Evolutionary conservation across 176 grass and related monocot species (phyloP), one percentile per base, ranked within the genome.

Genomic region (Tillandsia fasciculata): DNA sequence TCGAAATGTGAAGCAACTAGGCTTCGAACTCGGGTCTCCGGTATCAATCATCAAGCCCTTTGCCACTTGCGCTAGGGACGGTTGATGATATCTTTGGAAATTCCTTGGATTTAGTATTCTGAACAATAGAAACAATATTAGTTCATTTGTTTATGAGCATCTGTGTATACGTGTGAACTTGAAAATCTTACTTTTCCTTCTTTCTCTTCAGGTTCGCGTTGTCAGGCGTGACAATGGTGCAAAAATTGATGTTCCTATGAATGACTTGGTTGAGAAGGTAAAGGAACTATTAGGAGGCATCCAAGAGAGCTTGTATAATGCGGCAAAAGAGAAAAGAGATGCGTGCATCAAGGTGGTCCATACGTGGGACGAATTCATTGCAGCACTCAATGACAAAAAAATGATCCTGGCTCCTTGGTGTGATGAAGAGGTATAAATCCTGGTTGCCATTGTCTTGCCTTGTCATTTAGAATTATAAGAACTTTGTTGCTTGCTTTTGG

Each of bases 391-490:
- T 64, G 72, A 83, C 53, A 91, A 85, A 80, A 91, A 72, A 14
- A n/a, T 91, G 79, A 87, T 91, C 47, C 73, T 91, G 82, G 89
- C 89, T 72, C 89, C 89, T 51, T 91, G 89, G 85, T 91, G 89
- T 72, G 89, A 91, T 80, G 85, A 91, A 77, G 89, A 91, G 89
- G 89, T 91, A 80, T 63, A 61, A 20, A n/a, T n/a, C n/a, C 15
- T 17, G 22, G 54, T 59, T 59, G n/a, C 2, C 2, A 59, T 59
- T 8, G 15, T 49, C 15, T 15, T 47, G 11, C 33, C 65, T 66
- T 42, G n/a, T 66, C 11, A 66, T 67, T 59, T 8, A 61, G 15
- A 20, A 42, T 42, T 42, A 42, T 7, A 42, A 42, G 33, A 42
- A 42, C 33, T 42, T 42, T 42, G 4, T 7, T 42, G 33, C 33